phyloP scores from a whole-genome alignment of 2,329 filamentous ascomycete genomes.

The Myriangium duriaei region DNA sequence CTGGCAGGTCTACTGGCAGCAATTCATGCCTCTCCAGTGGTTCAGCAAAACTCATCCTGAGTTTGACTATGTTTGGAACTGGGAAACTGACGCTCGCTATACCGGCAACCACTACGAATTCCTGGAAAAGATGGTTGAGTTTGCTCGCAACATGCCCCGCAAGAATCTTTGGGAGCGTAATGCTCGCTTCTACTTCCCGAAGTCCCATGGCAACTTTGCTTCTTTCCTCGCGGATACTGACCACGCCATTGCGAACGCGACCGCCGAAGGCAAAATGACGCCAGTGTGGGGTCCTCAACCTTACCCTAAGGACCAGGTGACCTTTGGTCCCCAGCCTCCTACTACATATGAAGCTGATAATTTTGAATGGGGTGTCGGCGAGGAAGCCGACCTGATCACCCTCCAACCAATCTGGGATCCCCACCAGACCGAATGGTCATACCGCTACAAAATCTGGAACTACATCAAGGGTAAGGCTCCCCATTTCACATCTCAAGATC shows the following conservation, averaged over 20 bases:
- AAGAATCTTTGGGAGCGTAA: conserved; percentile 49
- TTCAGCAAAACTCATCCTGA: conserved; percentile 65
- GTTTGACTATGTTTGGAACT: conserved; percentile 72
- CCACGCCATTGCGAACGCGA: conserved; percentile 27
- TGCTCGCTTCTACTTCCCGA: conserved; percentile 43
- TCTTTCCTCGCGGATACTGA: conserved; percentile 33
- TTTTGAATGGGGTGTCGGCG: conserved; percentile 75
- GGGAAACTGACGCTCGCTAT: conserved; percentile 72
- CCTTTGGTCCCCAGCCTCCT: conserved; percentile 63
- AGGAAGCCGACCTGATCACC: conserved; percentile 84
- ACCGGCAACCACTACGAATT: conserved; percentile 75
- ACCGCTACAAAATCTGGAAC: conserved; percentile 39
- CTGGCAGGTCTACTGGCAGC: conserved; percentile 40
- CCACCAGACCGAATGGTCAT: conserved; percentile 66
- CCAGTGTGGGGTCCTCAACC: conserved; percentile 77
- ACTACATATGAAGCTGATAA: conserved; percentile 64
- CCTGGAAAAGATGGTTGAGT: conserved; percentile 49
- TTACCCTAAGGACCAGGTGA: conserved; percentile 57
- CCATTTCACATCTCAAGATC: conserved; percentile 76
- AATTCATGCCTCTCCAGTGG: conserved; percentile 63
- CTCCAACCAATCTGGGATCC: conserved; percentile 90
- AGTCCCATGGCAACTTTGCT: conserved; percentile 38
- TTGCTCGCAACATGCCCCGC: conserved; percentile 41
- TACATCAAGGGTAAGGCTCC: conserved; percentile 47
- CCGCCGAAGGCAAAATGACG: conserved; percentile 31